phyloP scores from a whole-genome alignment of 192 early-diverging fungal genomes.

The Mortierella hygrophila region DNA sequence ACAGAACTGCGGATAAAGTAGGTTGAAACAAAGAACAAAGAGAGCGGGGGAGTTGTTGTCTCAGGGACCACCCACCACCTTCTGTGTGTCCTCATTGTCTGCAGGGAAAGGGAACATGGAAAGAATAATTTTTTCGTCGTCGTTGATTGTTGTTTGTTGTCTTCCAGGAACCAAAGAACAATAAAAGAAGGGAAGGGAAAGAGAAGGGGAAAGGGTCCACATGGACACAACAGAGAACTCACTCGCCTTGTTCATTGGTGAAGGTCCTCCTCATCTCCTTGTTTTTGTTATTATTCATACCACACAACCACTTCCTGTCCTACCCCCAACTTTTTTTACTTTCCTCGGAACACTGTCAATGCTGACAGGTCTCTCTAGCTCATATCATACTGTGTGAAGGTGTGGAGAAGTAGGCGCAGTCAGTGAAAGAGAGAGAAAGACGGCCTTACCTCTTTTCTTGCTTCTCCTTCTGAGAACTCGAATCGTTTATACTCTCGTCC shows the following conservation, averaged over 20 bases:
- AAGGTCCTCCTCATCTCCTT: not conserved
- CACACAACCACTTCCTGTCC: not conserved
- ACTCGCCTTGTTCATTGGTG: not conserved
- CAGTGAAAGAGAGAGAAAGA: not conserved
- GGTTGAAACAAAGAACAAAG: not conserved
- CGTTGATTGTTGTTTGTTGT: not conserved
- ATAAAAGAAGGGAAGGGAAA: not conserved
- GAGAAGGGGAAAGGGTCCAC: not conserved
- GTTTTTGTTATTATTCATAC: not conserved
- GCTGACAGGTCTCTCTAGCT: not conserved
- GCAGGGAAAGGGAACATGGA: not conserved
- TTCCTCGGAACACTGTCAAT: not conserved
- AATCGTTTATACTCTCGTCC: slow-evolving; percentile 29
- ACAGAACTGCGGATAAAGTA: not conserved
- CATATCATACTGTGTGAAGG: too few species aligned
- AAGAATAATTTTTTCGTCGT: too few species aligned
- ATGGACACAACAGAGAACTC: not conserved
- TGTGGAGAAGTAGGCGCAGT: too few species aligned
- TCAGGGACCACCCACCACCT: not conserved
- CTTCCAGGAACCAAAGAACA: not conserved
- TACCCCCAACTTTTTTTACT: not conserved
- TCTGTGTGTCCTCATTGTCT: not conserved
- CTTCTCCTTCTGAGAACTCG: slow-evolving; percentile 28
- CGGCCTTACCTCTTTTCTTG: slow-evolving; percentile 33
- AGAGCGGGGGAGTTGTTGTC: not conserved